Conservation (phyloP, 2,329 filamentous ascomycete species). For the Sporothrix mexicana region DNA sequence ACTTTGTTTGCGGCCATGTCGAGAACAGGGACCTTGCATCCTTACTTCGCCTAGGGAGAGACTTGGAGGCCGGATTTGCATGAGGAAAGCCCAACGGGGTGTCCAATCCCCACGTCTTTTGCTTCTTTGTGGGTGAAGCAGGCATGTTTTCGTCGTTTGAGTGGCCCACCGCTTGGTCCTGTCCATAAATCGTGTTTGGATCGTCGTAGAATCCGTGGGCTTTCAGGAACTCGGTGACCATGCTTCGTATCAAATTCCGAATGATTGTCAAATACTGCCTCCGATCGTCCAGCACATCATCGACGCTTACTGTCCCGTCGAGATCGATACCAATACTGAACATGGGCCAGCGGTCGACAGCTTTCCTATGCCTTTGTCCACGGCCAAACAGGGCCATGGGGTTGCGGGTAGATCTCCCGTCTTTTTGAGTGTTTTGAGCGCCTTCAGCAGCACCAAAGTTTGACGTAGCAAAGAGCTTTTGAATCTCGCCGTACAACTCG, state of each 20-base stretch:
- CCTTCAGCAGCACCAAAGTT: slow-evolving; percentile 66
- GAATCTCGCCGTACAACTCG: slow-evolving; percentile 77
- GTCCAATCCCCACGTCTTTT: neutral
- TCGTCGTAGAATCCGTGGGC: slow-evolving; percentile 71
- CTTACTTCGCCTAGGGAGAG: neutral
- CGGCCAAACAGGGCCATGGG: slow-evolving; percentile 49
- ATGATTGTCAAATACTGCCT: slow-evolving; percentile 60
- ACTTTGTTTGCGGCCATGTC: slow-evolving; percentile 33
- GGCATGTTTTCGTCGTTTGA: neutral
- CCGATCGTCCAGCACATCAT: slow-evolving; percentile 54
- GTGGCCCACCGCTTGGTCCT: too few species aligned
- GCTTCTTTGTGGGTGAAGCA: slow-evolving; percentile 5
- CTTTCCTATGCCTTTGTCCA: slow-evolving; percentile 60
- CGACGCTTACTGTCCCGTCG: slow-evolving; percentile 41
- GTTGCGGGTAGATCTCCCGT: neutral
- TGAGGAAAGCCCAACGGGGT: neutral
- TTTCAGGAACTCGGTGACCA: slow-evolving; percentile 76
- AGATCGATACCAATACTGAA: slow-evolving; percentile 76
- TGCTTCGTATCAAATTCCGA: slow-evolving; percentile 68
- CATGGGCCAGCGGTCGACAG: slow-evolving; percentile 84
- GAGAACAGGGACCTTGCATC: slow-evolving; percentile 16
- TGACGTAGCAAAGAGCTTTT: slow-evolving; percentile 76
- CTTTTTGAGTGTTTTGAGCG: slow-evolving; percentile 57
- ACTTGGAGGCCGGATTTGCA: neutral
- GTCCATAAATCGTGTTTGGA: neutral